Conservation (phyloP, 2,329 filamentous ascomycete species). For the Cladorrhinum sp. region DNA sequence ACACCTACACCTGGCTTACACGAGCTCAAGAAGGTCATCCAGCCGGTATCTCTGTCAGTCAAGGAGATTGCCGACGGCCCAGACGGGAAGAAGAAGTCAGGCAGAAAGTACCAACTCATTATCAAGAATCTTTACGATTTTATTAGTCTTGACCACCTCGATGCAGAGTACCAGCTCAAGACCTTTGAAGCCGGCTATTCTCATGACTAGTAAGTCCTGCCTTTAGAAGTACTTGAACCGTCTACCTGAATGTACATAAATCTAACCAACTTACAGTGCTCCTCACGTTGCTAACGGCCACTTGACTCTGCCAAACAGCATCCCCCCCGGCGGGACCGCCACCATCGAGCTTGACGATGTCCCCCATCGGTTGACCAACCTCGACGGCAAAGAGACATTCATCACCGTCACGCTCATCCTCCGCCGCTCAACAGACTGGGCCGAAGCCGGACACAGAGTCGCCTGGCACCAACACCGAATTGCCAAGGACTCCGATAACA, state of each 20-base stretch:
- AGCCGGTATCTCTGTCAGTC: slow-evolving; percentile 48
- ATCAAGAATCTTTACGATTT: slow-evolving; percentile 53
- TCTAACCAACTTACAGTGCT: slow-evolving; percentile 18
- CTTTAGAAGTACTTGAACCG: neutral
- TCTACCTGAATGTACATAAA: neutral
- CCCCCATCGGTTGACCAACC: slow-evolving; percentile 21
- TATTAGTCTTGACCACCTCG: slow-evolving; percentile 41
- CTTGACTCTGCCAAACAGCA: slow-evolving; percentile 41
- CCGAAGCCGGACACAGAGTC: slow-evolving; percentile 50
- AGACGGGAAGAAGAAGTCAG: too few relatives aligned
- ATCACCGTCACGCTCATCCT: slow-evolving; percentile 46
- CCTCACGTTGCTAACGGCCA: slow-evolving; percentile 33
- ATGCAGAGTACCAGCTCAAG: slow-evolving; percentile 44
- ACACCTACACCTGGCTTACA: slow-evolving; percentile 53
- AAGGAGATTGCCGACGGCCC: slow-evolving; percentile 34
- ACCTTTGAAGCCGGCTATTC: slow-evolving; percentile 42
- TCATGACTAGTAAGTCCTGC: slow-evolving; percentile 23
- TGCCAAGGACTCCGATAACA: slow-evolving; percentile 29
- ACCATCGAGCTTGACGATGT: slow-evolving; percentile 35
- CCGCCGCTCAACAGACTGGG: slow-evolving; percentile 47
- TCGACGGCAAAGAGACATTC: slow-evolving; percentile 39
- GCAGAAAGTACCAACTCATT: too few relatives aligned
- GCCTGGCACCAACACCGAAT: slow-evolving; percentile 52
- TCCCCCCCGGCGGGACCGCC: slow-evolving; percentile 38
- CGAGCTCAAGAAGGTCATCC: slow-evolving; percentile 57